phyloP scores from a whole-genome alignment of 805 yeast species.

The Lachancea meyersii region DNA sequence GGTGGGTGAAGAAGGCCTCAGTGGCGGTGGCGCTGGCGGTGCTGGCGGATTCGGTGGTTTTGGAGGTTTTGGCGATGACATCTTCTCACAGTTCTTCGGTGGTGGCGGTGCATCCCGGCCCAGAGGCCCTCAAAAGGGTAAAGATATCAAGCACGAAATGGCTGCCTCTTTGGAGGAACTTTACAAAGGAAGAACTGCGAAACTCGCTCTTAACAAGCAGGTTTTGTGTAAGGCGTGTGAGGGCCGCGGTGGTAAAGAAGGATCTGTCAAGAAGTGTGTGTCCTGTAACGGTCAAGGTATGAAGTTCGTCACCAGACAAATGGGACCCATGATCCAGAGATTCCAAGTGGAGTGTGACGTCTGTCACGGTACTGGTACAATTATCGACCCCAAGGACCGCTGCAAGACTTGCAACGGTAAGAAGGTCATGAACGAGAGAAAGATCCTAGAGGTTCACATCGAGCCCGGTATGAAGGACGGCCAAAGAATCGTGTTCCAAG shows the following conservation, averaged over 20 bases:
- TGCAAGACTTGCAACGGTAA: conserved; percentile 86
- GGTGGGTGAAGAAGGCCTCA: conserved; percentile 88
- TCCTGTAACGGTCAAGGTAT: conserved; percentile 89
- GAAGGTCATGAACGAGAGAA: conserved; percentile 81
- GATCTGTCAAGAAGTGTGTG: conserved; percentile 79
- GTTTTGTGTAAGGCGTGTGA: conserved; percentile 82
- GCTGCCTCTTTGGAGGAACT: conserved; percentile 85
- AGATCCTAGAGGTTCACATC: conserved; percentile 87
- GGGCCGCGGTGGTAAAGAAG: conserved; percentile 94
- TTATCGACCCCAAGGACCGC: conserved; percentile 76
- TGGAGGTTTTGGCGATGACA: conserved; percentile 32
- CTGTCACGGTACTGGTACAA: conserved; percentile 90
- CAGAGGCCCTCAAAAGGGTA: conserved; percentile 82
- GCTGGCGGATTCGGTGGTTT: conserved; percentile 61
- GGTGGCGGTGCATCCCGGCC: conserved; percentile 64
- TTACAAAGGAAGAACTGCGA: conserved; percentile 88
- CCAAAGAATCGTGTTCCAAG: conserved; percentile 81
- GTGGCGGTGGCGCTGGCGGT: conserved; percentile 68
- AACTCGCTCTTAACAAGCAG: conserved; percentile 90
- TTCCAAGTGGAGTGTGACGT: conserved; percentile 90
- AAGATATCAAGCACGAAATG: conserved; percentile 85
- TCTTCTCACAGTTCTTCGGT: conserved; percentile 72
- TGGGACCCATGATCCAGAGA: conserved; percentile 99
- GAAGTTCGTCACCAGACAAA: conserved; percentile 88
- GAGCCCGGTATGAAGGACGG: conserved; percentile 97